Conservation (phyloP, 2,329 filamentous ascomycete species). For the Ophiostoma sp. region DNA sequence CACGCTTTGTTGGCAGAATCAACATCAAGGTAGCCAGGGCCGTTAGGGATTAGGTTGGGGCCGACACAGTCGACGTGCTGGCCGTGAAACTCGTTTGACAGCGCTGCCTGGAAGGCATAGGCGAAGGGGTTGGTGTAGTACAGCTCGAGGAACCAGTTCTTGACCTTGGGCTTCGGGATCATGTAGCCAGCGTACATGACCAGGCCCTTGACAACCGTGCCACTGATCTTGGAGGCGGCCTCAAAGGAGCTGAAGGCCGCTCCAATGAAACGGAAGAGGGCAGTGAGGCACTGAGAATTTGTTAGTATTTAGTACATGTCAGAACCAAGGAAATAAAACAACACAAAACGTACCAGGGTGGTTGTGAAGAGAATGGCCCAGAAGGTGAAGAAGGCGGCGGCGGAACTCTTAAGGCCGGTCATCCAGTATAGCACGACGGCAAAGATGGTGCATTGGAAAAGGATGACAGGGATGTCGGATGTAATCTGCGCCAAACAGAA, state of each 20-base stretch:
- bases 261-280: conserved; percentile 56
- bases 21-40: conserved; percentile 56
- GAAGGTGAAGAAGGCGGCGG: conserved; percentile 73
- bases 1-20: conserved; percentile 82
- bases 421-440: conserved; percentile 49
- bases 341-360: conserved; percentile 53
- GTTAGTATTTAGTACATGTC: conserved; percentile 69
- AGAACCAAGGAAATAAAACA: conserved; percentile 61
- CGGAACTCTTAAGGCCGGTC: conserved; percentile 38
- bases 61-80: conserved; percentile 63
- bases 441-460: conserved; percentile 69
- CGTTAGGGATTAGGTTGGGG: conserved; percentile 56
- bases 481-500: conserved; percentile 79
- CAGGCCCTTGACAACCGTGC: conserved; percentile 54
- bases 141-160: conserved; percentile 62
- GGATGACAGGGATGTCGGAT: conserved; percentile 69
- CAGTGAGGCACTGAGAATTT: conserved; percentile 49
- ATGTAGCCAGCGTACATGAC: conserved; percentile 64
- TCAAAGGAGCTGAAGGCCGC: conserved; percentile 57
- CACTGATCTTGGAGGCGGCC: conserved; percentile 55
- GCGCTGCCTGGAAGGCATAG: conserved; percentile 59
- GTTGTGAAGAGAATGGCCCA: conserved; percentile 70
- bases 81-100: conserved; percentile 49
- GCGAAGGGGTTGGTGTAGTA: conserved; percentile 59
- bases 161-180: conserved; percentile 60